phyloP scores from a whole-genome alignment of 2,329 filamentous ascomycete species.

The Ophiognomonia clavigignenti-juglandacearum region DNA sequence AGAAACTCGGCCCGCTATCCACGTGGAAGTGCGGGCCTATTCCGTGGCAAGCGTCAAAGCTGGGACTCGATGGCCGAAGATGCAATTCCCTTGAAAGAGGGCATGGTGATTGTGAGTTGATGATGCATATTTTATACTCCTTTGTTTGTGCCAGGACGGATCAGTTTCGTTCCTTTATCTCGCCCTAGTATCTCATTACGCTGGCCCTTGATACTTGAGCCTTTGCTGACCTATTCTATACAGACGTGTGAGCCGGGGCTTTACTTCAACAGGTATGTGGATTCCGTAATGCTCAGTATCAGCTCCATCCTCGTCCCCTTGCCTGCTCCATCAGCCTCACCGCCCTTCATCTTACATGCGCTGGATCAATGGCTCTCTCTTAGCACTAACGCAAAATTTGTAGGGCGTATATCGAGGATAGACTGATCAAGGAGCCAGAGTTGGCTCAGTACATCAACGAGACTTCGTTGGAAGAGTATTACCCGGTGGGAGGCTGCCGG shows the following conservation, averaged over 20 bases:
- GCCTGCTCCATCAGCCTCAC: too few species aligned
- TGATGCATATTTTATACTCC: too few species aligned
- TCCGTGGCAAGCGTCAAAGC: constrained; percentile 6
- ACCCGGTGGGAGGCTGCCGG: constrained; percentile 78
- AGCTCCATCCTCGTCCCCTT: not conserved
- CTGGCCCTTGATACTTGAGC: too few species aligned
- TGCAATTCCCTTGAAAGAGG: constrained; percentile 48
- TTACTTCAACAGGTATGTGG: constrained; percentile 24
- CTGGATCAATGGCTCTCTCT: too few species aligned
- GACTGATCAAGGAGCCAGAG: constrained; percentile 54
- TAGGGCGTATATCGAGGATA: constrained; percentile 65
- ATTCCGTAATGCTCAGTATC: constrained; percentile 22
- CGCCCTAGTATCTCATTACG: too few species aligned
- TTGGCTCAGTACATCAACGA: constrained; percentile 63
- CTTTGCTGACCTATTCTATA: too few species aligned
- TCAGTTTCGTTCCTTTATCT: too few species aligned
- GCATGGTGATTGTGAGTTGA: constrained; percentile 54
- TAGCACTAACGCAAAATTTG: not conserved
- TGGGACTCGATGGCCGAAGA: too few species aligned
- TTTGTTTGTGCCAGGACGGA: too few species aligned
- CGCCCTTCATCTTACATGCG: too few species aligned
- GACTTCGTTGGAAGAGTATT: constrained; percentile 62
- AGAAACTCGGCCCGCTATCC: not conserved
- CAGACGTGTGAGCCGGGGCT: constrained; percentile 71
- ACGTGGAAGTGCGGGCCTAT: constrained; percentile 8